Conservation (phyloP, 2,329 filamentous ascomycete species). For the Trichoderma asperellum region DNA sequence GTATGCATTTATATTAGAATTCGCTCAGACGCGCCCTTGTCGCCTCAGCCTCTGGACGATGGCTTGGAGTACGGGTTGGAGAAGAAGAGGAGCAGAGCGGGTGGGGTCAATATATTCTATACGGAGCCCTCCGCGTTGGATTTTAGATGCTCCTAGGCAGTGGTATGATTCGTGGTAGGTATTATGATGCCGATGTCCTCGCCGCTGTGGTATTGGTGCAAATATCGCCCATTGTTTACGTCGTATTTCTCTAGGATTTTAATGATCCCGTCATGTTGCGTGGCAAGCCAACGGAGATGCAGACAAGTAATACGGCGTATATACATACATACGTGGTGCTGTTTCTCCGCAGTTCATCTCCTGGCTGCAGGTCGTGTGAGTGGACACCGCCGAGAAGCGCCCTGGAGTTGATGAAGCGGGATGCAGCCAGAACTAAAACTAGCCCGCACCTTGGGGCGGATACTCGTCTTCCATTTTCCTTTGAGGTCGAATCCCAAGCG, state of each 20-base stretch:
- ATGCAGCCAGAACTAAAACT: conserved; percentile 19
- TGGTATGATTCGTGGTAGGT: background rate
- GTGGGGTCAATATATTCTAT: background rate
- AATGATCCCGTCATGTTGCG: background rate
- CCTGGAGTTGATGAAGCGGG: conserved; percentile 24
- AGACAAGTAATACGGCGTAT: background rate
- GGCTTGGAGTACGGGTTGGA: background rate
- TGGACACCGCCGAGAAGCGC: conserved; percentile 14
- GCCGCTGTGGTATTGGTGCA: background rate
- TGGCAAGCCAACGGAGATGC: background rate
- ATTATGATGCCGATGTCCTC: background rate
- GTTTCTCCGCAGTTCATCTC: conserved; percentile 21
- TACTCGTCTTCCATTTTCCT: background rate
- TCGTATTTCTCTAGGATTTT: background rate
- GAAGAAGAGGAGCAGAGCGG: background rate
- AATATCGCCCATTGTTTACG: background rate
- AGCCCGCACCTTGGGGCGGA: conserved; percentile 1
- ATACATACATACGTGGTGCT: background rate
- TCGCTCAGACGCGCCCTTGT: background rate
- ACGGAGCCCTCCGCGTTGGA: background rate
- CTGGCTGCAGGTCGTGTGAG: conserved; percentile 5
- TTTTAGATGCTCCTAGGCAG: background rate
- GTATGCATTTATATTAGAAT: background rate
- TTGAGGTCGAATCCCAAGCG: conserved; percentile 6
- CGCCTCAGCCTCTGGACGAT: conserved; percentile 3